phyloP scores from a whole-genome alignment of 1,139 yeast species.

The Saccharomyces hybrid region DNA sequence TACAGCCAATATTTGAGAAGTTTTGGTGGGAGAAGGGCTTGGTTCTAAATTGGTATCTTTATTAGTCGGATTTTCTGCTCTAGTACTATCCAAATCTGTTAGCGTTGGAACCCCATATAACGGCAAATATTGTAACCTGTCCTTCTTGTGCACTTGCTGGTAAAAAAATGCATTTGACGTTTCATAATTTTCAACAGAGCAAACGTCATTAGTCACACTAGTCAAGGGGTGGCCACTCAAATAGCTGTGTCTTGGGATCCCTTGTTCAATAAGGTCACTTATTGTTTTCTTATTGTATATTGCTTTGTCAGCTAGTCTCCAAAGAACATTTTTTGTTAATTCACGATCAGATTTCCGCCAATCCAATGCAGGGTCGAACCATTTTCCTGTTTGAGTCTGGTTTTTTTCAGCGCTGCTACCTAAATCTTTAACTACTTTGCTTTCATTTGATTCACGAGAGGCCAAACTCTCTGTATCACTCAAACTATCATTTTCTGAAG shows the following conservation, averaged over 20 bases:
- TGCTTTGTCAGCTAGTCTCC: conserved; percentile 6
- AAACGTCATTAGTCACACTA: conserved; percentile 26
- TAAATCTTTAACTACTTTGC: background rate
- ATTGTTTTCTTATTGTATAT: conserved; percentile 8
- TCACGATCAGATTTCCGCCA: conserved; percentile 14
- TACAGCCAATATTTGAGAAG: background rate
- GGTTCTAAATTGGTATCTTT: background rate
- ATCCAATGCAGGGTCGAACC: conserved; percentile 11
- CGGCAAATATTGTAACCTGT: conserved; percentile 16
- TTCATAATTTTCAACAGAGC: conserved; percentile 23
- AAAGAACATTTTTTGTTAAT: conserved; percentile 10
- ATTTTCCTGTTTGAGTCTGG: background rate
- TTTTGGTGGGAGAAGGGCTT: background rate
- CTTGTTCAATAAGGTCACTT: conserved; percentile 13
- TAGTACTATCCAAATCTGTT: background rate
- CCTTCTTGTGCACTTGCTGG: conserved; percentile 23
- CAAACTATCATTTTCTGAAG: background rate
- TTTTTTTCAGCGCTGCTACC: background rate
- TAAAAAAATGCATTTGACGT: conserved; percentile 17
- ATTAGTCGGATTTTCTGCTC: background rate
- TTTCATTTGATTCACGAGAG: background rate
- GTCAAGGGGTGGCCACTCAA: conserved; percentile 10
- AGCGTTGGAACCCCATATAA: conserved; percentile 3
- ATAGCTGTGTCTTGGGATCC: conserved; percentile 19
- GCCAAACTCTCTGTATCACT: background rate